A percentile compares a stretch with the other conserved stretches of the same genome.
These are phyloP conservation scores for Picocystis sp. DNA, from an alignment of 163 green algal species.

Conservation along the genomic window DNA sequence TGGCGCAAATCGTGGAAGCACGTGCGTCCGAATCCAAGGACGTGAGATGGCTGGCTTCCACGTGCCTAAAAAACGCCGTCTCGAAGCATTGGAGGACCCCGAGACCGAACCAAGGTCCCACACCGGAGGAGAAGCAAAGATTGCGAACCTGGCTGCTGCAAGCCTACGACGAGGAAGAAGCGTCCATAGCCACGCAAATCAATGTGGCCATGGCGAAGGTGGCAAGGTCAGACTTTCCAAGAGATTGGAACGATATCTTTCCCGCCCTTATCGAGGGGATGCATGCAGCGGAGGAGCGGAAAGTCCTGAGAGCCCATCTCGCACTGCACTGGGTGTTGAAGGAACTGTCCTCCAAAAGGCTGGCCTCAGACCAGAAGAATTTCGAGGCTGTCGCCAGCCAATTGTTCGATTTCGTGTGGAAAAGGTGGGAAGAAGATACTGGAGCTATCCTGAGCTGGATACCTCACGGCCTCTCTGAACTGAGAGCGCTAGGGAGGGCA, in stretches of 20 bases:
- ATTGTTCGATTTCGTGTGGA: constrained; percentile 38
- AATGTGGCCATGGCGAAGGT: constrained; percentile 46
- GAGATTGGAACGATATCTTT: constrained; percentile 32
- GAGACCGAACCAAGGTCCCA: too few relatives aligned
- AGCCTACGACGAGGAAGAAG: too few relatives aligned
- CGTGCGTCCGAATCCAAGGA: too few relatives aligned
- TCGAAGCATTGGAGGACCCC: too few relatives aligned
- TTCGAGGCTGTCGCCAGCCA: constrained; percentile 53
- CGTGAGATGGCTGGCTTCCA: too few relatives aligned
- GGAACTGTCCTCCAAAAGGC: constrained; percentile 78
- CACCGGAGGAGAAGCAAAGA: too few relatives aligned
- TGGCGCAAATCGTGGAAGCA: too few relatives aligned
- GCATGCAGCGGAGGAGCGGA: constrained; percentile 7
- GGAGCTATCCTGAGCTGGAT: constrained; percentile 26
- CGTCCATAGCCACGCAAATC: too few relatives aligned
- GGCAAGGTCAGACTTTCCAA: constrained; percentile 65
- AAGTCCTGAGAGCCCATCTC: constrained; percentile 45
- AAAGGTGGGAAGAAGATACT: constrained; percentile 50
- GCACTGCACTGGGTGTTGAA: constrained; percentile 87
- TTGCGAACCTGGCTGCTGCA: too few relatives aligned
- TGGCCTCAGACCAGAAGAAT: constrained; percentile 58
- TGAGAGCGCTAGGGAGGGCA: neutral
- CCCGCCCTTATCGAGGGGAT: neutral
- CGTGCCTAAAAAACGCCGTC: too few relatives aligned
- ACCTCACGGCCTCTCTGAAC: constrained; percentile 17